Evolutionary conservation across 192 early-diverging fungal species (phyloP).

Genomic region (Chytriomyces confervae): DNA sequence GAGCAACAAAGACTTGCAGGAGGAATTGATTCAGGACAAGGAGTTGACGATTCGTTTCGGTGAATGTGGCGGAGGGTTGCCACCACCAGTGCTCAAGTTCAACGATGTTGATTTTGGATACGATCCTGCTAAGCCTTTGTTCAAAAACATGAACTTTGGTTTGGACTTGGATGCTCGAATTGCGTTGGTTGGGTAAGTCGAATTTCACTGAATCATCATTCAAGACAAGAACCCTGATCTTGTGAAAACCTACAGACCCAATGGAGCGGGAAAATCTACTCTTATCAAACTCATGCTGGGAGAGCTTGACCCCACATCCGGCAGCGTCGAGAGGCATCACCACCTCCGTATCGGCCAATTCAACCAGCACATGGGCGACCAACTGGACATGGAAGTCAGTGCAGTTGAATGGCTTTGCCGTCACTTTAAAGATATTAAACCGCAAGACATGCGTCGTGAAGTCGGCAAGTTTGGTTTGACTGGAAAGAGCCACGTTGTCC

Average conservation of each 20-base stretch:
- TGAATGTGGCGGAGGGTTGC: slow-evolving; percentile 81
- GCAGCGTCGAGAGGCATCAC: slow-evolving; percentile 87
- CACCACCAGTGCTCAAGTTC: slow-evolving; percentile 94
- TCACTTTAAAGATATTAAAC: slow-evolving; percentile 77
- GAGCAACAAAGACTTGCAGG: slow-evolving; percentile 72
- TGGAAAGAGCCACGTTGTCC: slow-evolving; percentile 88
- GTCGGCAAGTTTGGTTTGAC: slow-evolving; percentile 95
- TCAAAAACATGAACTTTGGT: slow-evolving; percentile 88
- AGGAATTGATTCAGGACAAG: slow-evolving; percentile 87
- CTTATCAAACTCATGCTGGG: slow-evolving; percentile 96
- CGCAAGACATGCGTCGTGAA: slow-evolving; percentile 86
- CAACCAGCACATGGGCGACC: slow-evolving; percentile 97
- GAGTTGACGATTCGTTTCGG: slow-evolving; percentile 85
- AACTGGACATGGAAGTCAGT: slow-evolving; percentile 83
- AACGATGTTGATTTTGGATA: slow-evolving; percentile 90
- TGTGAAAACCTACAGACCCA: slow-evolving; percentile 32
- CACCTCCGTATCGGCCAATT: slow-evolving; percentile 94
- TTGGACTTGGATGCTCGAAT: slow-evolving; percentile 99
- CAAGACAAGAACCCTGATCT: slow-evolving; percentile 77
- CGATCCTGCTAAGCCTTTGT: slow-evolving; percentile 77
- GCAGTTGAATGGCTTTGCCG: slow-evolving; percentile 91
- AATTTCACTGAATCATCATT: slow-evolving; percentile 45
- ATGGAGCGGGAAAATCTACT: slow-evolving; percentile 93
- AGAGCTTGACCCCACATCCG: slow-evolving; percentile 80
- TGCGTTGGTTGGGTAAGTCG: slow-evolving; percentile 83